Evolutionary conservation across 2,329 filamentous ascomycete species (phyloP), one percentile per base, ranked within the genome.

Genomic region (Didymellaceae sp.): DNA sequence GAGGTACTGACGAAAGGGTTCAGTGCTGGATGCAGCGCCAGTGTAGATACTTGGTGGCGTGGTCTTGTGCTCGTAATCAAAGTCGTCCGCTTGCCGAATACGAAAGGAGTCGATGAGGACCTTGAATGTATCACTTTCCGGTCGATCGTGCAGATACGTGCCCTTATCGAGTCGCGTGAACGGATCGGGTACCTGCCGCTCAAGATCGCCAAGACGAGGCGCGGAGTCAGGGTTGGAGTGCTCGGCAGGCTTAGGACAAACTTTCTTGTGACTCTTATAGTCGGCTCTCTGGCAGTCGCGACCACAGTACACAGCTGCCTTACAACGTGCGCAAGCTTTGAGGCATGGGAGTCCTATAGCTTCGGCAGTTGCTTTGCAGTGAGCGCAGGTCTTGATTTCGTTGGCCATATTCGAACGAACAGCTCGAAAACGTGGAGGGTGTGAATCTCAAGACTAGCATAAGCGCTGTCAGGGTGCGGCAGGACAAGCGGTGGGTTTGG

Each of bases 221-320:
- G 38, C 35, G 13, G 50, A 44, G 34, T 46, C 52, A 26, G 18
- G 37, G 18, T 8, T 16, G 45, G 22, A 28, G 43, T 57, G 43
- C 2, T 41, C 39, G 14, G 43, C 45, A 14, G 38, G 42, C 11
- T 21, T 25, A 16, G 45, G 17, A 45, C 70, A 71, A 11, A 56
- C 43, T 33, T 67, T 68, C 55, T 74, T 72, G 63, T 75, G 69
- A 2, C 17, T 37, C 40, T 70, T 70, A 63, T 63, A 71, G 43
- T 71, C 55, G 17, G 61, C 55, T 21, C 63, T 68, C 43, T 74
- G 69, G 47, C 69, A 74, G 13, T 66, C 63, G 37, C 58, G 61
- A 31, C 54, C 51, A 43, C 72, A 75, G 59, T 74, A 74, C n/a
- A 18, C 35, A 20, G 57, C 55, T 1, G 54, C 52, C 16, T 62